These are phyloP conservation scores for Rubus idaeus DNA, from an alignment of 306 rosid genomes.

Conservation along the genomic window DNA sequence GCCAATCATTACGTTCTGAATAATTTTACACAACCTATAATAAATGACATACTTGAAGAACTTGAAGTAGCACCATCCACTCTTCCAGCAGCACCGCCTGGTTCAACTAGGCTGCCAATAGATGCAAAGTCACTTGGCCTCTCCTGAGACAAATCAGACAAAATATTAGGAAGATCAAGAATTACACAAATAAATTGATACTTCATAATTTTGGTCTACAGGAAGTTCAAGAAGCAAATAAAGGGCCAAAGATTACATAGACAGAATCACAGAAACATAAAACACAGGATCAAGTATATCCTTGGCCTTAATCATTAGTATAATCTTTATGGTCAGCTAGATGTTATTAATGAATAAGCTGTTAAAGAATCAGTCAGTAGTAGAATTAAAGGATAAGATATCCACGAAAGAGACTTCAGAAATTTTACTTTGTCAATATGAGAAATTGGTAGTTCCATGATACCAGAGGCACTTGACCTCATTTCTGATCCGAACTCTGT, in stretches of 20 bases:
- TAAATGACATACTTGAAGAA: conserved; percentile 41
- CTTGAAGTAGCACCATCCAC: conserved; percentile 41
- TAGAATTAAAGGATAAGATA: conserved; percentile 3
- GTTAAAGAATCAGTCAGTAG: background rate
- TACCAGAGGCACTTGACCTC: conserved; percentile 43
- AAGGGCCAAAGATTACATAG: background rate
- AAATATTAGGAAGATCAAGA: conserved; percentile 26
- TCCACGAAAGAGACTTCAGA: conserved; percentile 17
- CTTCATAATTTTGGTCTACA: background rate
- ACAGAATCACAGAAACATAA: background rate
- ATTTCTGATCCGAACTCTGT: conserved; percentile 47
- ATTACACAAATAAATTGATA: conserved; percentile 25
- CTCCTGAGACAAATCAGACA: conserved; percentile 49
- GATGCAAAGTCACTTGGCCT: conserved; percentile 38
- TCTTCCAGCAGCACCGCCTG: conserved; percentile 41
- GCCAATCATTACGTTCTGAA: background rate
- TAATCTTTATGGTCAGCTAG: conserved; percentile 4
- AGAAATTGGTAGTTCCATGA: conserved; percentile 34
- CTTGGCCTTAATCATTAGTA: background rate
- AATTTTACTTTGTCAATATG: conserved; percentile 52
- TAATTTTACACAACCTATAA: background rate
- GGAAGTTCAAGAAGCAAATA: background rate
- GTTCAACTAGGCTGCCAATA: conserved; percentile 40
- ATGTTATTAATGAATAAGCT: background rate
- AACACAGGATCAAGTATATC: background rate